Evolutionary conservation across 1,284 basidiomycete genomes (phyloP), one percentile per base, ranked within the genome.

Genomic region (Somion occarium): DNA sequence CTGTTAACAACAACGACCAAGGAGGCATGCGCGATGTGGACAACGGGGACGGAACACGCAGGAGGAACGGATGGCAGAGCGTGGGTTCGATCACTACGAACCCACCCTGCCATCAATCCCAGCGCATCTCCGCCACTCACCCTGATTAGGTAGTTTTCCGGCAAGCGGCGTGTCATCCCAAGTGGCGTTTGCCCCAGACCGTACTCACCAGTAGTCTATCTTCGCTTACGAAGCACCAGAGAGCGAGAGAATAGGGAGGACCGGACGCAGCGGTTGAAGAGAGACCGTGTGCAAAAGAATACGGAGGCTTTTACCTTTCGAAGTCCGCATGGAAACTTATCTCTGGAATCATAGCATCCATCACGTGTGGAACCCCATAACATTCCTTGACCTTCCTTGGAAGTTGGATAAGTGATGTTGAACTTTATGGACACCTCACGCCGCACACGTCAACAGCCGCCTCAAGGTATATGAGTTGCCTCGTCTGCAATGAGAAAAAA

Each of bases 21-120:
- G 55, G 48, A 53, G 49, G 37, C 51, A 41, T 41, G 39, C 52
- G 13, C 18, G 24, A 46, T 20, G 26, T 45, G 44, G n/a, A 38
- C 47, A 48, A 15, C 43, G 44, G 39, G 37, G 13, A 11, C 18
- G 44, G 20, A 11, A 45, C 15, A n/a, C 44, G 26, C 26, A 19
- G 22, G 9, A 7, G 20, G 12, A 22, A 15, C 30, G 30, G 30
- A 7, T 7, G 30, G 30, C 7, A 34, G 30, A 15, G n/a, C n/a
- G n/a, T n/a, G n/a, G n/a, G n/a, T n/a, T n/a, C n/a, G n/a, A n/a
- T n/a, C n/a, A n/a, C n/a, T n/a, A n/a, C n/a, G n/a, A n/a, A n/a
- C n/a, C n/a, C n/a, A n/a, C n/a, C 30, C 7, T 34, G 30, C 30
- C 30, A 34, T 15, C 15, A 34, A 34, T n/a, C n/a, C n/a, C n/a